Base-by-base conservation (phyloP, 371 early-diverging fungal genomes). In the Syncephalastrum racemosum region DNA sequence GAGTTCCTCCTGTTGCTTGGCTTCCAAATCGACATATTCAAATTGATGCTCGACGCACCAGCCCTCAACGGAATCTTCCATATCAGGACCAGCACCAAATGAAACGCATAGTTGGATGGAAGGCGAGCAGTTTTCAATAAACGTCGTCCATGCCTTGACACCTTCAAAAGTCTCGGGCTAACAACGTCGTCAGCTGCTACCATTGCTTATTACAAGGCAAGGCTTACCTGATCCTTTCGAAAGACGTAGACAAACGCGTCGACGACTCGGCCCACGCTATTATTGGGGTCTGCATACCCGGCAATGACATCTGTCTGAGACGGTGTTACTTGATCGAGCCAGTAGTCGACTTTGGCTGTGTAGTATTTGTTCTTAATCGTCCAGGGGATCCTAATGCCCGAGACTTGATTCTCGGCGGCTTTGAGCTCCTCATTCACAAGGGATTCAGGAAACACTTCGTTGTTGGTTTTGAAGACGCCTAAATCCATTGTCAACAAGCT, bases 291-390 rank as follows among this genome's bases (percentile, higher is more conserved):
- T 20, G 64, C 63, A 50, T 77, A 76, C 1, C 70, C 76, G 22
- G 77, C 61, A 45, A 76, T 66, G 3, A 67, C 68, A 1, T 71
- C 67, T 5, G 55, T 54, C 10, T 70, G 63, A 31, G 36, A 31
- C 36, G 36, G 10, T 2, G 36, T 31, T 0, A 81, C 70, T 50
- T 81, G 78, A 59, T 88, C 90, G 23, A 88, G 51, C 89, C 88
- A 90, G 62, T 88, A 79, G 47, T 77, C 82, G 5, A 90, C 79
- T 13, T 77, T 58, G 18, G 87, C 89, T n/a, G 77, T 78, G 60
- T 89, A 90, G 66, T 90, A 90, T 54, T 88, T 89, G 14, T 85
- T 90, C 18, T 80, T 73, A 22, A 90, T 76, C 2, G 63, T 74
- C 77, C 82, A 85, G 12, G 87, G 87, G 39, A 87, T 79, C n/a